phyloP scores from a whole-genome alignment of 495 filamentous ascomycete species.

The Lentithecium fluviatile region DNA sequence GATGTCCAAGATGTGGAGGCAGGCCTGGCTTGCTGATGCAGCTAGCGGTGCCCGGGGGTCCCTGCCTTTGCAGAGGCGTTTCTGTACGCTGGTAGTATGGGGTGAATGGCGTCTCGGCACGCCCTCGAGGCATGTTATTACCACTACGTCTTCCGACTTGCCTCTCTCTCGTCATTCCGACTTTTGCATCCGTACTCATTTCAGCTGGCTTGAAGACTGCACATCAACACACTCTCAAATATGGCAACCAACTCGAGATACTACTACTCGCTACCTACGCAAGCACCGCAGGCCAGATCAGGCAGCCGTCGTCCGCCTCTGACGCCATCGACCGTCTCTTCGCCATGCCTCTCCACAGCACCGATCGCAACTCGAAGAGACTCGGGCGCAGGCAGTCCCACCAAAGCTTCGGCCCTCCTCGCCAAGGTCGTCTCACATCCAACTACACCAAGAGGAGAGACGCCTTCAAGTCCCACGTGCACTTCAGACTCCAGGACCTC shows the following conservation, averaged over 20 bases:
- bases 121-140: conserved; percentile 18
- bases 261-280: conserved; percentile 31
- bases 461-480: conserved; percentile 19
- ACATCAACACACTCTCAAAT: conserved; percentile 2
- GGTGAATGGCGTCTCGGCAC: conserved; percentile 32
- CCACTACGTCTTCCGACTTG: conserved; percentile 21
- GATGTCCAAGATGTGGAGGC: conserved; percentile 12
- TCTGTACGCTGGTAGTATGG: conserved; percentile 23
- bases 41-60: conserved; percentile 7
- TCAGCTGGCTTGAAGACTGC: conserved; percentile 4
- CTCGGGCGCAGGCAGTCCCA: conserved; percentile 28
- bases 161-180: conserved; percentile 12
- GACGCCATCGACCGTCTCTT: conserved; percentile 41
- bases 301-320: conserved; percentile 37
- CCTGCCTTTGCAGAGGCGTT: conserved; percentile 26
- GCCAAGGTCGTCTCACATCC: conserved; percentile 39
- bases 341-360: conserved; percentile 39
- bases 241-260: conserved; percentile 31
- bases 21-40: conserved; percentile 30
- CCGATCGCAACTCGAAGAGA: conserved; percentile 31
- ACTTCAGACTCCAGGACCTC: conserved; percentile 14
- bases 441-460: conserved; percentile 27
- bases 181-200: not conserved
- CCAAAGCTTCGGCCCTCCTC: conserved; percentile 38
- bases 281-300: conserved; percentile 23